phyloP scores from a whole-genome alignment of 257 asterid species.

The Striga asiatica region DNA sequence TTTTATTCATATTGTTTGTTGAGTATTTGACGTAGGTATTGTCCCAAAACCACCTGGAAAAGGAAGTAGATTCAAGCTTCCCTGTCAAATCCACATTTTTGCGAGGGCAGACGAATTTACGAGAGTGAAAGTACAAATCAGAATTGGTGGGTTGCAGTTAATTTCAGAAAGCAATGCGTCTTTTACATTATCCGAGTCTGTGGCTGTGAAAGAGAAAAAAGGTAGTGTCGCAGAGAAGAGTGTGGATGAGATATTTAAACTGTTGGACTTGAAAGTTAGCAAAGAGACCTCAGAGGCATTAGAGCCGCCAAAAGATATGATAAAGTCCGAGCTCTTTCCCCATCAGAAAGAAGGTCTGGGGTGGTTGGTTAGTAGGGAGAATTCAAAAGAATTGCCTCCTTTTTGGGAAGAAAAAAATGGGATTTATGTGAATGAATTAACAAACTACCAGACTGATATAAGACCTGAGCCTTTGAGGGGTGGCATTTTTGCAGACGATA shows the following conservation, averaged over 20 bases:
- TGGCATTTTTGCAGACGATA: constrained; percentile 83
- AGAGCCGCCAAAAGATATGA: constrained; percentile 58
- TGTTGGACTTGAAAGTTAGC: constrained; percentile 44
- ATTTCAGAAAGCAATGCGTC: constrained; percentile 32
- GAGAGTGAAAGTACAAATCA: constrained; percentile 33
- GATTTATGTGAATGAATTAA: constrained; percentile 44
- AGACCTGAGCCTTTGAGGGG: constrained; percentile 74
- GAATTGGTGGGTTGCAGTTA: constrained; percentile 42
- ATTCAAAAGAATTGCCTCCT: constrained; percentile 57
- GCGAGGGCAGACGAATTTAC: constrained; percentile 39
- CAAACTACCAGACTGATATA: constrained; percentile 41
- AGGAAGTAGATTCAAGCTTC: constrained; percentile 30
- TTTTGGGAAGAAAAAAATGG: constrained; percentile 66
- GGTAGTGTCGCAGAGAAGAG: constrained; percentile 33
- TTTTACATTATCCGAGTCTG: constrained; percentile 47
- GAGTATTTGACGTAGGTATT: constrained; percentile 41
- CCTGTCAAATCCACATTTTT: constrained; percentile 77
- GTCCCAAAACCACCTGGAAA: constrained; percentile 54
- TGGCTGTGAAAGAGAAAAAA: constrained; percentile 37
- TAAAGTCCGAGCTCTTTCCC: constrained; percentile 45
- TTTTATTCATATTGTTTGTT: not conserved
- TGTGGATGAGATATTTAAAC: constrained; percentile 61
- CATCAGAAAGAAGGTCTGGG: constrained; percentile 79
- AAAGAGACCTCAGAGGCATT: constrained; percentile 33
- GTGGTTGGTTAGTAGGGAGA: constrained; percentile 77